Conservation (phyloP, 331 rosid genomes). For the Malus hybrid region DNA sequence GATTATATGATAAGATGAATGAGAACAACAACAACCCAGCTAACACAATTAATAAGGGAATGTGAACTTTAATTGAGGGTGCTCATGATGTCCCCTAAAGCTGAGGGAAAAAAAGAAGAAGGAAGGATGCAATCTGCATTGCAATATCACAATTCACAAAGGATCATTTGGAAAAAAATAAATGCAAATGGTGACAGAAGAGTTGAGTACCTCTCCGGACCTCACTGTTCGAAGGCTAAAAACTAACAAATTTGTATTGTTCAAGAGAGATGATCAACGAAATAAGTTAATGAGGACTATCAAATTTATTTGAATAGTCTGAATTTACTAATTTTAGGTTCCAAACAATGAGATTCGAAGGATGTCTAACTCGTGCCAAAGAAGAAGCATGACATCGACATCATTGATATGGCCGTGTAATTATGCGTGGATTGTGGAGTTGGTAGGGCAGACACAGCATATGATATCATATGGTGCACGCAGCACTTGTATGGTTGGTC, state of each 20-base stretch:
- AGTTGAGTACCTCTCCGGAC: too few species aligned
- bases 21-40: background rate
- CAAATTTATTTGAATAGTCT: too few species aligned
- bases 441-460: background rate
- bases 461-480: too few species aligned
- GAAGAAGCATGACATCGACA: background rate
- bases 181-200: too few species aligned
- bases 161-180: background rate
- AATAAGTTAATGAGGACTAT: too few species aligned
- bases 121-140: too few species aligned
- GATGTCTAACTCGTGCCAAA: background rate
- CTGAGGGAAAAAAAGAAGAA: background rate
- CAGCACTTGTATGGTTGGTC: too few species aligned
- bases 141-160: background rate
- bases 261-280: too few species aligned
- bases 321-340: too few species aligned
- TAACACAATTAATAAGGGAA: background rate
- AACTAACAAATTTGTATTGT: too few species aligned
- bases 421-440: slow-evolving; percentile 71
- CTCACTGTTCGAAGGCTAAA: too few species aligned
- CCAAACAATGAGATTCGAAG: too few species aligned
- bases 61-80: background rate
- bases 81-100: slow-evolving; percentile 7
- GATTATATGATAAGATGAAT: background rate
- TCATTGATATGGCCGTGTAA: slow-evolving; percentile 22